These are phyloP conservation scores for Phytophthora rubi DNA, from an alignment of 352 stramenopile genomes.

Conservation along the genomic window DNA sequence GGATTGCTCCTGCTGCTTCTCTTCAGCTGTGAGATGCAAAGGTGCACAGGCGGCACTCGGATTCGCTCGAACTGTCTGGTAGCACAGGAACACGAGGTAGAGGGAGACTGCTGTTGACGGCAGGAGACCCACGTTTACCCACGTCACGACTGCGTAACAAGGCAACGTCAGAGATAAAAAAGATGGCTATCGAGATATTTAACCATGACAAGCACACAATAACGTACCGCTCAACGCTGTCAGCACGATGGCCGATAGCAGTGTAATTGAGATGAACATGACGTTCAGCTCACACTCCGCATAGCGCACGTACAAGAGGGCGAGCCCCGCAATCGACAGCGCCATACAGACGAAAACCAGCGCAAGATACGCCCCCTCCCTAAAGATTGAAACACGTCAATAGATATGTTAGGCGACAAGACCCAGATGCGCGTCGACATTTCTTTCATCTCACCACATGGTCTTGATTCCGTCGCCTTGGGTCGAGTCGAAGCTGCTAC, in stretches of 20 bases:
- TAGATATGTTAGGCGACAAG: neutral
- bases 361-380: slow-evolving; percentile 63
- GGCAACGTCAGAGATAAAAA: slow-evolving; percentile 10
- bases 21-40: slow-evolving; percentile 33
- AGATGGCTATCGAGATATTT: neutral
- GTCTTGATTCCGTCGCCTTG: slow-evolving; percentile 30
- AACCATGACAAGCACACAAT: neutral
- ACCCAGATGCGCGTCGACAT: neutral
- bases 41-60: slow-evolving; percentile 56
- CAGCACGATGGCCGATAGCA: slow-evolving; percentile 50
- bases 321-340: slow-evolving; percentile 46
- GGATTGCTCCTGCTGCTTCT: slow-evolving; percentile 45
- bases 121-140: slow-evolving; percentile 68
- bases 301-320: slow-evolving; percentile 63
- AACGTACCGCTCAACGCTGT: slow-evolving; percentile 61
- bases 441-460: slow-evolving; percentile 19
- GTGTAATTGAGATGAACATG: slow-evolving; percentile 64
- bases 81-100: slow-evolving; percentile 78
- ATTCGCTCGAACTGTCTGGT: slow-evolving; percentile 73
- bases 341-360: slow-evolving; percentile 48
- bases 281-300: slow-evolving; percentile 59
- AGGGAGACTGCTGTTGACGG: slow-evolving; percentile 57
- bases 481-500: slow-evolving; percentile 32
- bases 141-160: slow-evolving; percentile 50
- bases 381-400: slow-evolving; percentile 14